phyloP scores from a whole-genome alignment of 257 asterid genomes.

The Schizonepeta tenuifolia region DNA sequence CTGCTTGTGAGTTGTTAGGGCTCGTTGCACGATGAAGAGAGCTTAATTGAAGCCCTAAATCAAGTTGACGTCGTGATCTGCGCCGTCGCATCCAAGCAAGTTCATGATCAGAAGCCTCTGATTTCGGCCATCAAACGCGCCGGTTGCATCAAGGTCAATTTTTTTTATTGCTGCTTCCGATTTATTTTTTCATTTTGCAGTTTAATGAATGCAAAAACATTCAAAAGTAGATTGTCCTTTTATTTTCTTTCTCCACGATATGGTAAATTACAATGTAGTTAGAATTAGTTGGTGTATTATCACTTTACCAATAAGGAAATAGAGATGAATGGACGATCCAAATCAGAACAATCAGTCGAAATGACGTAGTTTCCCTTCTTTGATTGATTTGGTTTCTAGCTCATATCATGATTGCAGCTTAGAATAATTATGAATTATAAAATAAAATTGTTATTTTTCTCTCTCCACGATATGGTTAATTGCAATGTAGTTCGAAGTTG shows the following conservation, averaged over 20 bases:
- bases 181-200: neutral
- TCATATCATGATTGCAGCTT: neutral
- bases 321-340: neutral
- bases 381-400: neutral
- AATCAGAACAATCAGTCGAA: neutral
- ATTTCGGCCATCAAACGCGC: slow-evolving; percentile 70
- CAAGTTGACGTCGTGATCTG: slow-evolving; percentile 85
- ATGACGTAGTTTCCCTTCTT: neutral
- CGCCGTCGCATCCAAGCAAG: slow-evolving; percentile 74
- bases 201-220: neutral
- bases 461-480: too few species aligned
- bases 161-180: neutral
- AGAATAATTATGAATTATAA: too few species aligned
- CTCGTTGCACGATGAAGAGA: slow-evolving; percentile 74
- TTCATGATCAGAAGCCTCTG: slow-evolving; percentile 72
- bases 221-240: too few species aligned
- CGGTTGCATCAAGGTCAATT: slow-evolving; percentile 76
- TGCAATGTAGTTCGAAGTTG: too few species aligned
- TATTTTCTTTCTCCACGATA: neutral
- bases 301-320: neutral
- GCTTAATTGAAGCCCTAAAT: slow-evolving; percentile 59
- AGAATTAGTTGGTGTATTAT: too few species aligned
- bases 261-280: neutral
- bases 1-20: slow-evolving; percentile 49
- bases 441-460: too few species aligned